Conservation (phyloP, 2,329 filamentous ascomycete species). For the Sarocladium strictum region DNA sequence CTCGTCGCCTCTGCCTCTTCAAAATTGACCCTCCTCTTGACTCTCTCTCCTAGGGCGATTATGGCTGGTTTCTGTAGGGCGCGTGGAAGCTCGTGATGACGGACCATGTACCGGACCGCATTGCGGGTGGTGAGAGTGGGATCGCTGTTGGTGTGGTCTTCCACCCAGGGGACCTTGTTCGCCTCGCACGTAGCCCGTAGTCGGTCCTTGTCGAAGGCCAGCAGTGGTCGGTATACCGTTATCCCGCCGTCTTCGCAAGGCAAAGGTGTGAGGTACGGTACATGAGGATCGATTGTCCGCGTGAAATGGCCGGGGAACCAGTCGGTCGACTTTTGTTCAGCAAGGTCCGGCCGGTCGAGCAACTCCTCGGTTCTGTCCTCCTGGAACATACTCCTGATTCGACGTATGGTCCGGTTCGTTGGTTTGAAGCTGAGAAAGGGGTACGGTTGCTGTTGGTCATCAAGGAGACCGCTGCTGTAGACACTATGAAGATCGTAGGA, state of each 20-base stretch:
- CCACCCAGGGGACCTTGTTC: slow-evolving; percentile 68
- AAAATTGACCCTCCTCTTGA: slow-evolving; percentile 34
- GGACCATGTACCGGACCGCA: slow-evolving; percentile 64
- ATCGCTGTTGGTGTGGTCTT: slow-evolving; percentile 79
- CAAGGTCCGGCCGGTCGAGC: background rate
- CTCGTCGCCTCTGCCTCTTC: slow-evolving; percentile 48
- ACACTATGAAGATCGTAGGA: slow-evolving; percentile 70
- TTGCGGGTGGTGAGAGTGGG: slow-evolving; percentile 74
- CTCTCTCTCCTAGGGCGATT: slow-evolving; percentile 51
- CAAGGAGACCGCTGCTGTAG: slow-evolving; percentile 55
- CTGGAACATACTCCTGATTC: slow-evolving; percentile 14
- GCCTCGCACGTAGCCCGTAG: slow-evolving; percentile 69
- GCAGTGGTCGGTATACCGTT: slow-evolving; percentile 60
- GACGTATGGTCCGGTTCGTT: slow-evolving; percentile 21
- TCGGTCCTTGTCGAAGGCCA: slow-evolving; percentile 64
- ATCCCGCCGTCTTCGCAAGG: slow-evolving; percentile 60
- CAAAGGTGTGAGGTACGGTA: slow-evolving; percentile 29
- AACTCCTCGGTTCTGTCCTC: slow-evolving; percentile 15
- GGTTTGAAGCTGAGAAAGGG: slow-evolving; percentile 35
- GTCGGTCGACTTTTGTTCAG: background rate
- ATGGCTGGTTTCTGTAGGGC: slow-evolving; percentile 64
- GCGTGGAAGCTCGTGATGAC: slow-evolving; percentile 54
- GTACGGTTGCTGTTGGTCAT: slow-evolving; percentile 32
- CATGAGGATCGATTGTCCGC: slow-evolving; percentile 14
- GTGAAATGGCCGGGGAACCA: slow-evolving; percentile 18